Conservation (phyloP, 306 rosid species). For the Corylus avellana region DNA sequence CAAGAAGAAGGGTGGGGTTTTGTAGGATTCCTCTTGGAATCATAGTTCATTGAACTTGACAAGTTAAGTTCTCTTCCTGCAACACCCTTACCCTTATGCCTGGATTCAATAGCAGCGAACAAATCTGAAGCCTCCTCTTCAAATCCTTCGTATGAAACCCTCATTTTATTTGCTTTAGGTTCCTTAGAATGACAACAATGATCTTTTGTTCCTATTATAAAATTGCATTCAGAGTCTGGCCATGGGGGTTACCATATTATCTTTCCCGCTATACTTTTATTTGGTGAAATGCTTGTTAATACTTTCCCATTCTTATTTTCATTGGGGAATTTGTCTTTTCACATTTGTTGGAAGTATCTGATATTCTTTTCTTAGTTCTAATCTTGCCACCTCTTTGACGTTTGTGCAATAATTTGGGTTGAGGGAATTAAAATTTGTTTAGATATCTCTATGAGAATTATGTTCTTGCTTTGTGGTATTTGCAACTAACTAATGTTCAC, state of each 20-base stretch:
- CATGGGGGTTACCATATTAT: neutral
- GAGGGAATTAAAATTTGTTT: neutral
- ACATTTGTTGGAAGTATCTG: neutral
- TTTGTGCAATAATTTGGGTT: neutral
- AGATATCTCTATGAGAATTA: neutral
- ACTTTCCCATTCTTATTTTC: neutral
- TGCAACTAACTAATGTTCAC: constrained; percentile 25
- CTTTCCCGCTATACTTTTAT: neutral
- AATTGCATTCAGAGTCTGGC: neutral
- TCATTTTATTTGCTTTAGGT: neutral
- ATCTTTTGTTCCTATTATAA: neutral
- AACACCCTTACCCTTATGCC: too few species aligned
- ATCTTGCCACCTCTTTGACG: neutral
- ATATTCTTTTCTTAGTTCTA: neutral
- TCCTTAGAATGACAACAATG: neutral
- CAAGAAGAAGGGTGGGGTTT: too few species aligned
- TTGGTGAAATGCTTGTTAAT: neutral
- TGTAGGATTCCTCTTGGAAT: too few species aligned
- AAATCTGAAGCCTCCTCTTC: too few species aligned
- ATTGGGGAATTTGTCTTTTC: neutral
- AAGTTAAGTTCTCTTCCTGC: too few species aligned
- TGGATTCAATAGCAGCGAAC: too few species aligned
- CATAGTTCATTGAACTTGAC: too few species aligned
- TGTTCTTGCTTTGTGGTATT: neutral
- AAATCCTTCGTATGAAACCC: too few species aligned